Evolutionary conservation across 1,284 basidiomycete genomes (phyloP).

Genomic region (Papiliotrema nemorosa): DNA sequence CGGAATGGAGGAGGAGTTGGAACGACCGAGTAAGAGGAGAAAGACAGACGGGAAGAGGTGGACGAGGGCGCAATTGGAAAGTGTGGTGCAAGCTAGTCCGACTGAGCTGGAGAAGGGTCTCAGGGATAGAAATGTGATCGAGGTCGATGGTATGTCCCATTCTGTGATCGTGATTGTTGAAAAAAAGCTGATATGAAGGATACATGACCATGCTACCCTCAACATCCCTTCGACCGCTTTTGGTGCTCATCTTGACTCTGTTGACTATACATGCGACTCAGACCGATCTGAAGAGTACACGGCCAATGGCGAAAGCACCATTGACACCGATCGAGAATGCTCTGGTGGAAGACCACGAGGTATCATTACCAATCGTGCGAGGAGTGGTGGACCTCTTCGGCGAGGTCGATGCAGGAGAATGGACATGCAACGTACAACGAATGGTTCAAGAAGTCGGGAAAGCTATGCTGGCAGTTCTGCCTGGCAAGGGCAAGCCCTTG

Average conservation of each 20-base stretch:
- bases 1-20: conserved; percentile 49
- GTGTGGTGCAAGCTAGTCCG: conserved; percentile 68
- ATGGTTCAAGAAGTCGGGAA: conserved; percentile 49
- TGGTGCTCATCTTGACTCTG: conserved; percentile 67
- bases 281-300: not conserved
- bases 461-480: conserved; percentile 63
- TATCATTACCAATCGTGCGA: conserved; percentile 58
- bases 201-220: conserved; percentile 56
- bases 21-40: conserved; percentile 35
- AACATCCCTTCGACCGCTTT: conserved; percentile 62
- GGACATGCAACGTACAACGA: conserved; percentile 27
- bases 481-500: conserved; percentile 39
- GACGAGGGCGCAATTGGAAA: conserved; percentile 54
- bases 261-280: conserved; percentile 46
- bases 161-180: not conserved
- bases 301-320: conserved; percentile 24
- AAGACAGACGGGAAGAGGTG: conserved; percentile 22
- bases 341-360: conserved; percentile 69
- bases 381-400: conserved; percentile 82
- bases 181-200: conserved; percentile 13
- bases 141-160: conserved; percentile 60
- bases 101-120: conserved; percentile 30
- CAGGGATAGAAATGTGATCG: conserved; percentile 61
- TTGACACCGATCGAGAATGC: conserved; percentile 54
- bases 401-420: conserved; percentile 44